These are phyloP conservation scores for Blastocystis sp. DNA, from an alignment of 352 stramenopile species.

Conservation along the genomic window DNA sequence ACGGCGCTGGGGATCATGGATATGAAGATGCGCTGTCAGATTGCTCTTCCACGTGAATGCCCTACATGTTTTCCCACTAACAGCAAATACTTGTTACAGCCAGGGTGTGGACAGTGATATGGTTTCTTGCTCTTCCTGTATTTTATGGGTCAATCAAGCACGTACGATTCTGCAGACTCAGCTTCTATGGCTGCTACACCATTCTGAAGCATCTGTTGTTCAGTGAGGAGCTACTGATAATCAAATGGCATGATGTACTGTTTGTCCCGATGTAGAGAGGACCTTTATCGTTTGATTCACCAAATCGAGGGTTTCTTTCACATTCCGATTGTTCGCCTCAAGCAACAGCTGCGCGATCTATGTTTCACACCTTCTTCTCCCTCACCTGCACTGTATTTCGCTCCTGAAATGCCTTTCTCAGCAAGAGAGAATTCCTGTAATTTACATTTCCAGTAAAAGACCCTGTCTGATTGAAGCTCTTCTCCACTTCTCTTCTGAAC, in stretches of 20 bases:
- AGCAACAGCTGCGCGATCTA: slow-evolving; percentile 25
- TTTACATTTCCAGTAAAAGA: neutral
- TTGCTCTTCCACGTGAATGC: slow-evolving; percentile 60
- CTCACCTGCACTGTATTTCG: neutral
- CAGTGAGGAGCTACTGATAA: neutral
- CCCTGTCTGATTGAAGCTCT: neutral
- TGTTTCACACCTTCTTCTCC: neutral
- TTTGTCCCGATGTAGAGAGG: neutral
- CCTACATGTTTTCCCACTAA: neutral
- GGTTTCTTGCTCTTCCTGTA: neutral
- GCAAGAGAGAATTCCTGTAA: slow-evolving; percentile 7
- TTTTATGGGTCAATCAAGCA: neutral
- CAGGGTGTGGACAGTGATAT: slow-evolving; percentile 12
- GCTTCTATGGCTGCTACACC: neutral
- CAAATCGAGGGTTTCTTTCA: slow-evolving; percentile 4
- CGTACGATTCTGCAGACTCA: neutral
- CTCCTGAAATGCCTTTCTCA: slow-evolving; percentile 8
- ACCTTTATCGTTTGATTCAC: neutral
- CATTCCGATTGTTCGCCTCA: neutral
- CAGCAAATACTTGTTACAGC: slow-evolving; percentile 37
- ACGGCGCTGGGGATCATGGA: neutral
- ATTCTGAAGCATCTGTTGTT: slow-evolving; percentile 5
- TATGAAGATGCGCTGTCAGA: slow-evolving; percentile 50
- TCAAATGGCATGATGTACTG: neutral
- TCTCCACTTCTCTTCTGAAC: slow-evolving; percentile 36